These are phyloP conservation scores for Thermochaetoides dissita DNA, from an alignment of 2,329 filamentous ascomycete genomes.

Conservation along the genomic window DNA sequence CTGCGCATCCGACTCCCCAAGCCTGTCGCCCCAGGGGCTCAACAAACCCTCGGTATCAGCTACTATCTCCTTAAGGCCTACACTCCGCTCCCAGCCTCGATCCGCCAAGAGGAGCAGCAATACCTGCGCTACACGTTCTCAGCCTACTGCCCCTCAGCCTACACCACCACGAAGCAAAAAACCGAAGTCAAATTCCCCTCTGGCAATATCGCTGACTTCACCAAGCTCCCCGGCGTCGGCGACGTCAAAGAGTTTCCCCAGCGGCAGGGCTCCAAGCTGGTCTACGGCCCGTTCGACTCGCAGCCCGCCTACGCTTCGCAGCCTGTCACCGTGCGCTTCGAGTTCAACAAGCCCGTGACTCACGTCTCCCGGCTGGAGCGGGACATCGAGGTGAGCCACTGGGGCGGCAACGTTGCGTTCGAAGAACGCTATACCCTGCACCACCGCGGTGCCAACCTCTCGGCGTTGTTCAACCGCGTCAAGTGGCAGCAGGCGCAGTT, in stretches of 20 bases:
- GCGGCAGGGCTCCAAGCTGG: conserved; percentile 73
- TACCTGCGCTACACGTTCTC: conserved; percentile 78
- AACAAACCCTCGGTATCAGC: conserved; percentile 77
- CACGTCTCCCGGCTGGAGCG: conserved; percentile 70
- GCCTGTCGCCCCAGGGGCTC: conserved; percentile 59
- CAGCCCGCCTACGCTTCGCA: conserved; percentile 63
- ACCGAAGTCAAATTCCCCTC: conserved; percentile 86
- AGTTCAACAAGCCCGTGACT: conserved; percentile 84
- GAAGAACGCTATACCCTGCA: conserved; percentile 85
- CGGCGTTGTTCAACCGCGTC: conserved; percentile 59
- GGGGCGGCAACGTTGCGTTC: conserved; percentile 90
- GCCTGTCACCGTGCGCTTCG: conserved; percentile 70
- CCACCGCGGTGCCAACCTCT: conserved; percentile 72
- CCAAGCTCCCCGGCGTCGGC: conserved; percentile 51
- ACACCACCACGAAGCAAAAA: conserved; percentile 83
- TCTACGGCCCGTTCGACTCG: conserved; percentile 78
- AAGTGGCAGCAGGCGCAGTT: conserved; percentile 61
- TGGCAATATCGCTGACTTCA: conserved; percentile 71
- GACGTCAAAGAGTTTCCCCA: conserved; percentile 51
- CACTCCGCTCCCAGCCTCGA: conserved; percentile 62
- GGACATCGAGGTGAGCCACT: conserved; percentile 91
- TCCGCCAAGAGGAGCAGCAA: conserved; percentile 75
- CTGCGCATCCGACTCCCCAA: conserved; percentile 68
- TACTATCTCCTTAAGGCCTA: conserved; percentile 73
- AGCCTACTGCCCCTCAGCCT: conserved; percentile 70